Percentiles rank a stretch among this genome's conserved stretches.
These are phyloP conservation scores for Penicillium concentricum DNA, from an alignment of 2,329 filamentous ascomycete species.

Conservation along the genomic window DNA sequence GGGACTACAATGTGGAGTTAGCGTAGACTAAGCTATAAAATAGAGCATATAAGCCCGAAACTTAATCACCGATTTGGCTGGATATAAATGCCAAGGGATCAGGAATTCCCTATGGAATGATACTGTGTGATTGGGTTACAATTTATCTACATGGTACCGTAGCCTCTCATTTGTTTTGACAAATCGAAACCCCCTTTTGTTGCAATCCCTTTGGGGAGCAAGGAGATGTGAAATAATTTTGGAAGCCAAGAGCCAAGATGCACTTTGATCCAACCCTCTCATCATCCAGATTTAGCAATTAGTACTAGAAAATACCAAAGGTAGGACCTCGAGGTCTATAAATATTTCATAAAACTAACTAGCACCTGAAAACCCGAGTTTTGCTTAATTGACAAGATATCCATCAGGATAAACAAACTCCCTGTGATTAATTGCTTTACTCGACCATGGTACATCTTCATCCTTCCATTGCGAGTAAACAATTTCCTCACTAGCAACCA, in stretches of 20 bases:
- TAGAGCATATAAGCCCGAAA: neutral
- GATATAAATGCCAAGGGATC: neutral
- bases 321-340: neutral
- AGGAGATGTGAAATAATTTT: neutral
- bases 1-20: neutral
- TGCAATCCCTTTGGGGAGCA: neutral
- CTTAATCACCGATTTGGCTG: neutral
- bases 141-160: neutral
- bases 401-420: slow-evolving; percentile 24
- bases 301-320: neutral
- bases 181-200: neutral
- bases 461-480: slow-evolving; percentile 22
- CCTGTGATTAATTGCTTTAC: slow-evolving; percentile 11
- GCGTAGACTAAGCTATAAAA: neutral
- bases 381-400: slow-evolving; percentile 12
- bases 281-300: neutral
- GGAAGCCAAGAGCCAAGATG: neutral
- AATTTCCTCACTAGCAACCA: slow-evolving; percentile 19
- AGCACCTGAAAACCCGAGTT: neutral
- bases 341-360: neutral
- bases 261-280: neutral
- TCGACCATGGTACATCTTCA: slow-evolving; percentile 22
- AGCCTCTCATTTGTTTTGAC: neutral
- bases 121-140: neutral
- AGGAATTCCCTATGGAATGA: slow-evolving; percentile 5